Percentiles rank a stretch among this genome's conserved stretches.
Evolutionary conservation across 306 rosid genomes (phyloP).

Genomic region (Begonia fuchsioides): DNA sequence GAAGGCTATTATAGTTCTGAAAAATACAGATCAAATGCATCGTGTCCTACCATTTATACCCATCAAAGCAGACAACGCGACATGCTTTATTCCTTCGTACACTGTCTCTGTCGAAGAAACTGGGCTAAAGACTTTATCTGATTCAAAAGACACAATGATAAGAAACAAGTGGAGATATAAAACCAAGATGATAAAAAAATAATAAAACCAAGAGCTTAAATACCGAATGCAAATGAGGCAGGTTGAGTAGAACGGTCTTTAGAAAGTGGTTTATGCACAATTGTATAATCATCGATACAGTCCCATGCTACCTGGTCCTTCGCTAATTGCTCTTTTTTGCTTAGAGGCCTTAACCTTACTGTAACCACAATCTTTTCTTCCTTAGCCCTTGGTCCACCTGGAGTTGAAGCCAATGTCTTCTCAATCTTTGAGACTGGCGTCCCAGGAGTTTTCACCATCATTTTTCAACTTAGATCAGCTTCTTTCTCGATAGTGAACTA

Average conservation of each 20-base stretch:
- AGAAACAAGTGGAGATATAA: neutral
- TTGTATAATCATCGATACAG: slow-evolving; percentile 57
- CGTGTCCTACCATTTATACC: slow-evolving; percentile 69
- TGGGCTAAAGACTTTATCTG: slow-evolving; percentile 91
- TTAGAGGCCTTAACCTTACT: slow-evolving; percentile 86
- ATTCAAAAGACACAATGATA: slow-evolving; percentile 2
- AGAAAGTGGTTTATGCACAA: slow-evolving; percentile 46
- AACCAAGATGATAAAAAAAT: neutral
- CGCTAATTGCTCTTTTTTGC: slow-evolving; percentile 71
- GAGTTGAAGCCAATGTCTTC: slow-evolving; percentile 74
- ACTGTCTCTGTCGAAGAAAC: slow-evolving; percentile 53
- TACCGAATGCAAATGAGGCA: slow-evolving; percentile 74
- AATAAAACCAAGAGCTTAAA: neutral
- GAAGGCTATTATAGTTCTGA: neutral
- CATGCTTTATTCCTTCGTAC: slow-evolving; percentile 91
- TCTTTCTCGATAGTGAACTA: too few species aligned
- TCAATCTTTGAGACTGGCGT: slow-evolving; percentile 84
- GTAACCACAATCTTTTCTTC: slow-evolving; percentile 97
- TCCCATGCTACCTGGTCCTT: slow-evolving; percentile 98
- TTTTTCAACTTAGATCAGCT: slow-evolving; percentile 5
- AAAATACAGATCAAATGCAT: neutral
- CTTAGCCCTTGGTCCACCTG: slow-evolving; percentile 56
- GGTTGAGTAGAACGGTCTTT: slow-evolving; percentile 62
- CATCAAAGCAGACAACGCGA: slow-evolving; percentile 80
- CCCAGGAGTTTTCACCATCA: slow-evolving; percentile 81